A percentile compares a stretch with the other conserved stretches of the same genome.
These are phyloP conservation scores for Colletotrichum phormii DNA, from an alignment of 2,329 filamentous ascomycete genomes.

Conservation along the genomic window DNA sequence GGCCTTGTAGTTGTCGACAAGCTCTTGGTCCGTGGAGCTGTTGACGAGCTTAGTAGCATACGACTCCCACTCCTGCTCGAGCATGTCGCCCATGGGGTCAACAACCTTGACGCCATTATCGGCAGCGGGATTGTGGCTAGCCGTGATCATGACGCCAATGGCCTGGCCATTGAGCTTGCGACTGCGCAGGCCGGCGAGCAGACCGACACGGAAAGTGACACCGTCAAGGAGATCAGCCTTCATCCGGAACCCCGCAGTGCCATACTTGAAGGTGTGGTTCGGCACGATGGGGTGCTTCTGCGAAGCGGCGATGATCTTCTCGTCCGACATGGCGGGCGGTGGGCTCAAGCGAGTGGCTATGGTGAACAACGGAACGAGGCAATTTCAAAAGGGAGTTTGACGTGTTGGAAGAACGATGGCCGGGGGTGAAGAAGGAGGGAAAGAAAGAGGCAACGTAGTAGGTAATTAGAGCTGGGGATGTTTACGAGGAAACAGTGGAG, in stretches of 20 bases:
- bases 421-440: constrained; percentile 10
- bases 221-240: constrained; percentile 85
- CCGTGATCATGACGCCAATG: constrained; percentile 97
- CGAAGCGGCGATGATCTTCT: constrained; percentile 69
- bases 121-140: constrained; percentile 88
- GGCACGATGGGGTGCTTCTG: constrained; percentile 70
- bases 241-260: constrained; percentile 77
- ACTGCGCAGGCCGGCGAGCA: constrained; percentile 88
- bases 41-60: constrained; percentile 93
- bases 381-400: background rate
- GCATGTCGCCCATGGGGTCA: constrained; percentile 98
- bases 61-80: constrained; percentile 93
- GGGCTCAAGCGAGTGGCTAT: background rate
- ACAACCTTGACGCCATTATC: constrained; percentile 97
- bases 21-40: constrained; percentile 77
- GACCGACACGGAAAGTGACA: constrained; percentile 90
- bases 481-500: constrained; percentile 35
- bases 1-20: constrained; percentile 80
- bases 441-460: constrained; percentile 10
- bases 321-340: constrained; percentile 57
- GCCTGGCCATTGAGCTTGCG: constrained; percentile 90
- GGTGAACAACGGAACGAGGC: constrained; percentile 5
- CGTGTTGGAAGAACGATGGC: constrained; percentile 5
- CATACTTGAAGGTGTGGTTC: constrained; percentile 71
- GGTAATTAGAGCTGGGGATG: constrained; percentile 12